phyloP scores from a whole-genome alignment of 1,139 yeast genomes.

The Pichia sp. region DNA sequence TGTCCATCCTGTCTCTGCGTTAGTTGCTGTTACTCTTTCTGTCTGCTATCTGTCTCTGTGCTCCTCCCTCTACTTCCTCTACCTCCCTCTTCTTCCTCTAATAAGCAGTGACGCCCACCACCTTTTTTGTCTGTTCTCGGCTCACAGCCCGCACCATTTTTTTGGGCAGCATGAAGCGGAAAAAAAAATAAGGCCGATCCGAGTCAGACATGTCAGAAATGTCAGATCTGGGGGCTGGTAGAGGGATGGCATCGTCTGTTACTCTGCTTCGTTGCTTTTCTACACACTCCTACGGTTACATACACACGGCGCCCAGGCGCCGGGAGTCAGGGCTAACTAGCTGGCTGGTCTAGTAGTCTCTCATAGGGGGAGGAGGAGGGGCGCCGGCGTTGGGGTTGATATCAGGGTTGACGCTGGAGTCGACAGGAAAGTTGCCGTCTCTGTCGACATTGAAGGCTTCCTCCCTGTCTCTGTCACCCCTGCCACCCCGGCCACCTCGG shows the following conservation, averaged over 20 bases:
- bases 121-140: background rate
- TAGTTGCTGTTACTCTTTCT: background rate
- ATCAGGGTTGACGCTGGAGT: background rate
- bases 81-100: background rate
- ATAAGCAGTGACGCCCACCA: background rate
- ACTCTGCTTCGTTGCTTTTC: background rate
- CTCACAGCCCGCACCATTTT: background rate
- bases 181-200: background rate
- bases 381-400: background rate
- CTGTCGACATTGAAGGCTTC: background rate
- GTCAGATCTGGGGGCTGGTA: background rate
- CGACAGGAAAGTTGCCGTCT: background rate
- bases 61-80: background rate
- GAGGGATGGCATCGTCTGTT: background rate
- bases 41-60: background rate
- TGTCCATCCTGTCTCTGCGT: constrained; percentile 10
- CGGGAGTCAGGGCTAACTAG: no score
- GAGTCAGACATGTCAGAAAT: background rate
- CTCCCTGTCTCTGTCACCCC: background rate
- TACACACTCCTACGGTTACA: background rate
- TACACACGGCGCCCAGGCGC: no score
- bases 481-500: background rate
- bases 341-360: background rate
- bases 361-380: constrained; percentile 5
- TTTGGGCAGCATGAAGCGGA: background rate